Conservation (phyloP, 768 basidiomycete species). For the Rhizopogon rudus region DNA sequence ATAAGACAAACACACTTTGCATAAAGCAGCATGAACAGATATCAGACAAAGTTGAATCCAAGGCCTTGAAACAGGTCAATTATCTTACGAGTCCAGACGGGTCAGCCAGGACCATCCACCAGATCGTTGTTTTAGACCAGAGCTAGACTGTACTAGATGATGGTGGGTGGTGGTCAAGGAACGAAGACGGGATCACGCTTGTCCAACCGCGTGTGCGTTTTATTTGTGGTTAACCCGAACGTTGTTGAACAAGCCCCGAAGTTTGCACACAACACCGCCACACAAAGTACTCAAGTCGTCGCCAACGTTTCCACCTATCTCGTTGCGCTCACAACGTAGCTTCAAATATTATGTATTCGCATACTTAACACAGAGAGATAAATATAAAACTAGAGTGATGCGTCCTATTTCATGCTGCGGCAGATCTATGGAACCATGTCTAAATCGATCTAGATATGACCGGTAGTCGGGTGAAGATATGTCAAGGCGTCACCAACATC, state of each 20-base stretch:
- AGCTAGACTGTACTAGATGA: neutral
- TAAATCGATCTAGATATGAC: neutral
- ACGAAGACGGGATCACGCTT: neutral
- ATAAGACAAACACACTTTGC: slow-evolving; percentile 19
- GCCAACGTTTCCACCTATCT: no score
- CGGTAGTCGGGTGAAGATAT: neutral
- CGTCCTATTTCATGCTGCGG: no score
- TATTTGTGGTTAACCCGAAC: neutral
- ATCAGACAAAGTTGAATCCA: neutral
- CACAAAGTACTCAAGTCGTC: neutral
- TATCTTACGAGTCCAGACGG: neutral
- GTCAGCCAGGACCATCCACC: neutral
- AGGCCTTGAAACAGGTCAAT: no score
- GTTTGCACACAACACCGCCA: neutral
- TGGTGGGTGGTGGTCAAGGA: slow-evolving; percentile 1
- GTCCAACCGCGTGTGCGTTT: neutral
- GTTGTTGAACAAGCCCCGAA: neutral
- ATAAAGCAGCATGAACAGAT: slow-evolving; percentile 8
- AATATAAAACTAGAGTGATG: neutral
- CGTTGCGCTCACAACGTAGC: no score
- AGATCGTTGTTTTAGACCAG: neutral
- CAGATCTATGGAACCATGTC: neutral
- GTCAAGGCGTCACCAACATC: slow-evolving; percentile 35
- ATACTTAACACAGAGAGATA: neutral
- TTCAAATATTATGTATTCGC: neutral